These are phyloP conservation scores for Piper betle DNA, from an alignment of 164 flowering plant genomes.

Conservation along the genomic window DNA sequence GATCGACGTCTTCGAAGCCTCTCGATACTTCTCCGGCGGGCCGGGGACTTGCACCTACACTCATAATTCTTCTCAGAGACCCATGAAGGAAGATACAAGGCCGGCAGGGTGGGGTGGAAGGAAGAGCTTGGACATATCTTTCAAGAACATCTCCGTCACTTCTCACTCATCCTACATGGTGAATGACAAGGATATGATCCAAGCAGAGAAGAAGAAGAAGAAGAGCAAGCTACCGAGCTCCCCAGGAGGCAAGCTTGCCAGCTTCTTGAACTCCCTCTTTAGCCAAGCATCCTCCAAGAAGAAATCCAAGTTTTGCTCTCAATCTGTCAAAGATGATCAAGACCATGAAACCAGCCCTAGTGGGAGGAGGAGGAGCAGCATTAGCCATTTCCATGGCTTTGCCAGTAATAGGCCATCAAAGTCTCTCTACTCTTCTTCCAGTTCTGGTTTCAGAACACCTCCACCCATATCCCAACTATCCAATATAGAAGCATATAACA, in stretches of 20 bases:
- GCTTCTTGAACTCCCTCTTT: constrained; percentile 16
- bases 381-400: constrained; percentile 19
- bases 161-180: constrained; percentile 7
- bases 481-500: too few species aligned
- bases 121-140: constrained; percentile 52
- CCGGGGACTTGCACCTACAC: constrained; percentile 14
- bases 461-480: constrained; percentile 37
- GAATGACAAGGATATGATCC: constrained; percentile 22
- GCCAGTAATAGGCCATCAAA: constrained; percentile 4
- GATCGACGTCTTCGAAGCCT: constrained; percentile 84
- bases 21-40: constrained; percentile 53
- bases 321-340: constrained; percentile 38
- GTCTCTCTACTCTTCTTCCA: too few species aligned
- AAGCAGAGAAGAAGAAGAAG: too few species aligned
- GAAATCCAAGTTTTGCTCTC: constrained; percentile 36
- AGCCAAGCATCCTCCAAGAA: constrained; percentile 57
- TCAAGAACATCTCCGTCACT: constrained; percentile 14
- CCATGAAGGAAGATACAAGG: constrained; percentile 17
- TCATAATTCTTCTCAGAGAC: constrained; percentile 11
- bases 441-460: constrained; percentile 56
- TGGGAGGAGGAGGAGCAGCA: constrained; percentile 33
- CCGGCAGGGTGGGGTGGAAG: constrained; percentile 29
- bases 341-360: constrained; percentile 40
- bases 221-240: constrained; percentile 68
- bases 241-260: constrained; percentile 48